phyloP scores from a whole-genome alignment of 2,329 filamentous ascomycete species.

The Scedosporium minutisporum region DNA sequence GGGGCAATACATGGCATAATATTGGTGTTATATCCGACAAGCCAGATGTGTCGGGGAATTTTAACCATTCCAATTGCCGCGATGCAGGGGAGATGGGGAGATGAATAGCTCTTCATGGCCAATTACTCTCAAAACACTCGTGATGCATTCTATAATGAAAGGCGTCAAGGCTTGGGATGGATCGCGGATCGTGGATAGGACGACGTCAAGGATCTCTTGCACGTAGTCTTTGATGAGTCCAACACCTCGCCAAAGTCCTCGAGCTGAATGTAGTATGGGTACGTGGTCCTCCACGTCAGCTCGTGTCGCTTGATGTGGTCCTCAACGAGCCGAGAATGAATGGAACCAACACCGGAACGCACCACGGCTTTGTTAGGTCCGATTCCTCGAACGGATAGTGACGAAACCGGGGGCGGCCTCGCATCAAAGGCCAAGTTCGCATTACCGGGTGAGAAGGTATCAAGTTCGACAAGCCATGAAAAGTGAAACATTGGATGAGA shows the following conservation, averaged over 20 bases:
- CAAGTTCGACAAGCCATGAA: not conserved
- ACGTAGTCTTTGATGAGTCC: too few species aligned
- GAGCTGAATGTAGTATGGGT: not conserved
- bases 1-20: not conserved
- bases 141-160: too few species aligned
- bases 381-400: not conserved
- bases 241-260: too few species aligned
- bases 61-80: not conserved
- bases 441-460: not conserved
- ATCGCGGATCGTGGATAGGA: too few species aligned
- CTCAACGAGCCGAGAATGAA: not conserved
- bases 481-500: not conserved
- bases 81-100: not conserved
- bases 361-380: not conserved
- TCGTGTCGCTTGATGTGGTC: not conserved
- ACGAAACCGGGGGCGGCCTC: not conserved
- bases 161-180: too few species aligned
- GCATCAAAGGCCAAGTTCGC: not conserved
- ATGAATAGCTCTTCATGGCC: not conserved
- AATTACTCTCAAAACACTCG: not conserved
- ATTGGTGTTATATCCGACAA: not conserved
- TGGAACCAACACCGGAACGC: not conserved
- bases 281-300: slow-evolving; percentile 1
- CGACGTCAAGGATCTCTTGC: too few species aligned
- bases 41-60: not conserved